A percentile compares a stretch with the other conserved stretches of the same genome.
Evolutionary conservation across 2,329 filamentous ascomycete genomes (phyloP).

Genomic region (Aspergillus sp.): DNA sequence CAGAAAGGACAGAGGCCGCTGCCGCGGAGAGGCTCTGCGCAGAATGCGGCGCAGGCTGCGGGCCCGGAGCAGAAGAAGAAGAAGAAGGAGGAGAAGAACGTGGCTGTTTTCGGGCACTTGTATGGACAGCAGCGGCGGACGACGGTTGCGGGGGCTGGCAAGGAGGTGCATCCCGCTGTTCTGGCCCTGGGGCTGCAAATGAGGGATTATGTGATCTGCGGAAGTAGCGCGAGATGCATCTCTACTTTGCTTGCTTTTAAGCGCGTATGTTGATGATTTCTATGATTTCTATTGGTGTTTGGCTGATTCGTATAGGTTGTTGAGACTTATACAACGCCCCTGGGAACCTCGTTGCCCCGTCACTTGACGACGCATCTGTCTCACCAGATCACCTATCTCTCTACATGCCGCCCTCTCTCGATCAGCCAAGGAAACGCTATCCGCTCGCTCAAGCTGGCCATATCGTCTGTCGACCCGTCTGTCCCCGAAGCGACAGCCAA

Average conservation of each 20-base stretch:
- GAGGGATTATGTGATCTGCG: constrained; percentile 76
- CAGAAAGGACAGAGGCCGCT: constrained; percentile 24
- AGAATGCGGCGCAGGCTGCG: constrained; percentile 26
- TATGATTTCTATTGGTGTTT: not conserved
- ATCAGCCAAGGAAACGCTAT: constrained; percentile 97
- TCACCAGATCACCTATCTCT: constrained; percentile 90
- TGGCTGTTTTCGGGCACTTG: constrained; percentile 73
- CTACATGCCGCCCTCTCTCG: constrained; percentile 87
- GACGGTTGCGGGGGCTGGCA: constrained; percentile 51
- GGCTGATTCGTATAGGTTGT: constrained; percentile 56
- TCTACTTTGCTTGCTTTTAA: constrained; percentile 85
- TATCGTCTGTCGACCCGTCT: constrained; percentile 82
- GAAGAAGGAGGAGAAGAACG: constrained; percentile 55
- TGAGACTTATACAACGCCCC: constrained; percentile 80
- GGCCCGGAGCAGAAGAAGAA: constrained; percentile 40
- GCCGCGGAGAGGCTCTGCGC: constrained; percentile 28
- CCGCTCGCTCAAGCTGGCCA: constrained; percentile 83
- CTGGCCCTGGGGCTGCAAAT: constrained; percentile 82
- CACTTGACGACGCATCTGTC: constrained; percentile 90
- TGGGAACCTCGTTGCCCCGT: constrained; percentile 72
- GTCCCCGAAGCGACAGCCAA: constrained; percentile 75
- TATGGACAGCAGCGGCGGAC: constrained; percentile 64
- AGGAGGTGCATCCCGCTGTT: constrained; percentile 76
- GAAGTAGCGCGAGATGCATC: constrained; percentile 79
- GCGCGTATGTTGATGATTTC: constrained; percentile 46